Base-by-base conservation (phyloP, 139 green algal species). In the Edaphochlamys debaryana region DNA sequence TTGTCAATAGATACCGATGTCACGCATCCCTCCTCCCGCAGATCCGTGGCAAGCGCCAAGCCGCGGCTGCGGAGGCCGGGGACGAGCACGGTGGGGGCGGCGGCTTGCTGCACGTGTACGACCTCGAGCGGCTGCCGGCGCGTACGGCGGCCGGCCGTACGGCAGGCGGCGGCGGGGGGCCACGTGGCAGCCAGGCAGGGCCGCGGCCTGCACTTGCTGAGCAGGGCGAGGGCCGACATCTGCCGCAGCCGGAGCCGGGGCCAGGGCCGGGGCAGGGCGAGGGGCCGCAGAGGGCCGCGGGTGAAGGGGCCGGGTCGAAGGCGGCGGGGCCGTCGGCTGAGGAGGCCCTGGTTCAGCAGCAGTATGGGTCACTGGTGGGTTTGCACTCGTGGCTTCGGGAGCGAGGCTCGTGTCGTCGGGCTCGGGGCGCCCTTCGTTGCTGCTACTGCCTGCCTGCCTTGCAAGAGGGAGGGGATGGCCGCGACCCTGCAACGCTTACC, bases 51-150 rank as follows among this genome's bases (percentile, higher is more conserved):
- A 50, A 27, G 36, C 69, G 68, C 9, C 41, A 42, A 4, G 30
- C 13, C 36, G 20, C 8, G 17, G 60, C 22, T 11, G 42, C 25
- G 15, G 60, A 80, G 0, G 75, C 17, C 20, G 60, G 8, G 60
- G 75, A 41, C 56, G n/a, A 19, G 27, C 29, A 29, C 56, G 25
- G 56, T 29, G 25, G 17, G 25, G 56, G 56, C 56, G 17, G 25
- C n/a, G 22, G 75, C 40, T n/a, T 71, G n/a, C 32, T 81, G 2
- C 75, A 81, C 19, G 66, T 82, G 63, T 82, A 82, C 63, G 76
- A 82, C 32, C 63, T 82, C 62, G 76, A 82, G 63, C 62, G 76
- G 22, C 76, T 73, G 23, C 76, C 34, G 8, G n/a, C n/a, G n/a
- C n/a, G n/a, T n/a, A n/a, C n/a, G n/a, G n/a, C n/a, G n/a, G n/a